phyloP scores from a whole-genome alignment of 2,329 filamentous ascomycete genomes.

The Nectriaceae sp. region DNA sequence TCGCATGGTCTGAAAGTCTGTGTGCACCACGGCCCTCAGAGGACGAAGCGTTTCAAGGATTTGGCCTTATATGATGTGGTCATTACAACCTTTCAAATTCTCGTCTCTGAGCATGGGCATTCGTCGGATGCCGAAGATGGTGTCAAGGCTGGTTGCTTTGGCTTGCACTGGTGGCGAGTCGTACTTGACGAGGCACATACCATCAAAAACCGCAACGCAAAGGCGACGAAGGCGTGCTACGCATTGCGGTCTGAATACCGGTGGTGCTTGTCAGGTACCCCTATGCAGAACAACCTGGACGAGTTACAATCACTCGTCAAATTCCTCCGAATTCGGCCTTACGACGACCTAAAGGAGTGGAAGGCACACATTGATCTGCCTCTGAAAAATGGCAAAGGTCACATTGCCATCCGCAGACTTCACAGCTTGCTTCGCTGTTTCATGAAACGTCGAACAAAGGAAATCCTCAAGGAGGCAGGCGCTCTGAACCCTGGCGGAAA shows the following conservation, averaged over 20 bases:
- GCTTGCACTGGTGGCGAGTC: conserved; percentile 90
- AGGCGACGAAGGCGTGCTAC: conserved; percentile 90
- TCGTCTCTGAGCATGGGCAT: conserved; percentile 85
- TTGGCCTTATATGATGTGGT: conserved; percentile 90
- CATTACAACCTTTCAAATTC: conserved; percentile 93
- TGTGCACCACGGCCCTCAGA: conserved; percentile 86
- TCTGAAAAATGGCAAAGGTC: conserved; percentile 86
- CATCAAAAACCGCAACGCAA: conserved; percentile 97
- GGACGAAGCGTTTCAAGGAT: conserved; percentile 76
- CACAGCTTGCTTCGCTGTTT: conserved; percentile 86
- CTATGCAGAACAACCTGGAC: conserved; percentile 97
- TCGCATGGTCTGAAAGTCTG: conserved; percentile 75
- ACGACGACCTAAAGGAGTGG: conserved; percentile 84
- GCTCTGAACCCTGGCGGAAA: conserved; percentile 78
- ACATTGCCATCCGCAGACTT: conserved; percentile 83
- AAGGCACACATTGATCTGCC: conserved; percentile 88
- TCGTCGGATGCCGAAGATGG: conserved; percentile 62
- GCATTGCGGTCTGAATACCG: conserved; percentile 83
- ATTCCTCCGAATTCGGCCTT: conserved; percentile 90
- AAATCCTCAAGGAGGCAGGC: conserved; percentile 87
- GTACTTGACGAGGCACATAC: conserved; percentile 97
- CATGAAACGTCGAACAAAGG: conserved; percentile 98
- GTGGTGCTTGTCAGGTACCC: conserved; percentile 95
- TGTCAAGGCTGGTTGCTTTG: conserved; percentile 81
- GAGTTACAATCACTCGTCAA: conserved; percentile 92